phyloP scores from a whole-genome alignment of 148 eudicot species.

The Beta vulgaris region DNA sequence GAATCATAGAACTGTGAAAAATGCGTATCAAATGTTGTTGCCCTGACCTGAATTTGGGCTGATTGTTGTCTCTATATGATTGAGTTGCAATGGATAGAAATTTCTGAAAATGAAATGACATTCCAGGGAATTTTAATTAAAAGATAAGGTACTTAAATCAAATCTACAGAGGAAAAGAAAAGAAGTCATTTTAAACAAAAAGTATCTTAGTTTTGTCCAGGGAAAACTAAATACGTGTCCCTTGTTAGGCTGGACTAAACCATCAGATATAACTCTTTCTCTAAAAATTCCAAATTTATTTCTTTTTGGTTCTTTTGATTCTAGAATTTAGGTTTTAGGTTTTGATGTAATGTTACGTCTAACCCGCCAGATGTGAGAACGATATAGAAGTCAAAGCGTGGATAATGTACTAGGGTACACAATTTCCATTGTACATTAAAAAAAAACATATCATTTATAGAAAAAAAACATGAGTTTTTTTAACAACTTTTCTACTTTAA shows the following conservation, averaged over 20 bases:
- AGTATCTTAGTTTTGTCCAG: slow-evolving; percentile 5
- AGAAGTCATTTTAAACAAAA: neutral
- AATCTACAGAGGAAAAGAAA: neutral
- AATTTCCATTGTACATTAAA: too few species aligned
- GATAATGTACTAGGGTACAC: too few species aligned
- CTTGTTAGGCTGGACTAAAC: neutral
- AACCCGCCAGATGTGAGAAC: neutral
- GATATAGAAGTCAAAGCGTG: too few species aligned
- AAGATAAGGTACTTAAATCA: slow-evolving; percentile 3
- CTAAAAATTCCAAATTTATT: neutral
- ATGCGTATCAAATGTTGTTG: slow-evolving; percentile 12
- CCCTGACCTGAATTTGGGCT: neutral
- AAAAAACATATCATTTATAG: too few species aligned
- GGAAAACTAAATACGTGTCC: slow-evolving; percentile 23
- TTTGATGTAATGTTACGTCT: slow-evolving; percentile 3
- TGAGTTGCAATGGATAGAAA: neutral
- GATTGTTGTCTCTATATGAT: neutral
- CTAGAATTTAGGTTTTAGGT: too few species aligned
- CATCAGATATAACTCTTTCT: slow-evolving; percentile 16
- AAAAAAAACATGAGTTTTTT: too few species aligned
- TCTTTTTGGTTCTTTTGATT: neutral
- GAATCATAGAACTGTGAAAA: neutral
- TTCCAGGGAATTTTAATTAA: neutral
- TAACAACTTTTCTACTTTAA: too few species aligned
- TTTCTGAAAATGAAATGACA: slow-evolving; percentile 5